phyloP scores from a whole-genome alignment of 257 asterid genomes.

The Coffea eugenioides region DNA sequence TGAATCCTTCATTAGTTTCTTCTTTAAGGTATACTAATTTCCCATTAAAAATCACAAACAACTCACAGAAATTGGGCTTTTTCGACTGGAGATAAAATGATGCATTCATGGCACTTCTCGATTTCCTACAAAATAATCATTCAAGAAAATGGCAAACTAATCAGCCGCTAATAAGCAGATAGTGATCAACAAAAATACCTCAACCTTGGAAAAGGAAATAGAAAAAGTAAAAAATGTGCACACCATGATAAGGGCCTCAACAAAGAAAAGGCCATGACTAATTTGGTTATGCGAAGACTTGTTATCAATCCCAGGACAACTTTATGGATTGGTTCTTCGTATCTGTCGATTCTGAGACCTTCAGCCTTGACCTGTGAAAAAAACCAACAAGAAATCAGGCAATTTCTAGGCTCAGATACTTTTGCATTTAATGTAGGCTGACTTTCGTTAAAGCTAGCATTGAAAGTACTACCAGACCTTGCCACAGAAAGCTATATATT shows the following conservation, averaged over 20 bases:
- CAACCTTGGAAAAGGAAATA: not conserved
- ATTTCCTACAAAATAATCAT: constrained; percentile 44
- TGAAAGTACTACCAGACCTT: constrained; percentile 21
- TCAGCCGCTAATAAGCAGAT: not conserved
- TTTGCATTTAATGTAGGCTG: constrained; percentile 28
- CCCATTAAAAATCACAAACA: constrained; percentile 52
- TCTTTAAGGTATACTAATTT: constrained; percentile 47
- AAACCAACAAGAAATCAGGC: not conserved
- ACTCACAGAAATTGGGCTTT: constrained; percentile 58
- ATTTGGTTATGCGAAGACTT: constrained; percentile 39
- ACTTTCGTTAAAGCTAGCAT: not conserved
- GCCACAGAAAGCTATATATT: constrained; percentile 32
- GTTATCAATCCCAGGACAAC: constrained; percentile 47
- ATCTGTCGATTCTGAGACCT: constrained; percentile 41
- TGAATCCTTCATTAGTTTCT: constrained; percentile 36
- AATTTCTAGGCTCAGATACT: not conserved
- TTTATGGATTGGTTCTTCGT: constrained; percentile 43
- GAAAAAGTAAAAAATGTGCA: not conserved
- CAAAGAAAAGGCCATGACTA: constrained; percentile 56
- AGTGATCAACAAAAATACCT: not conserved
- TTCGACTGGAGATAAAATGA: constrained; percentile 43
- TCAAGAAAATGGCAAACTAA: not conserved
- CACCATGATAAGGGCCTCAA: constrained; percentile 53
- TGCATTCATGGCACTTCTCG: constrained; percentile 53
- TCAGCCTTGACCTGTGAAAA: constrained; percentile 49